These are phyloP conservation scores for Platanthera zijinensis DNA, from an alignment of 106 monocot genomes.

Conservation along the genomic window DNA sequence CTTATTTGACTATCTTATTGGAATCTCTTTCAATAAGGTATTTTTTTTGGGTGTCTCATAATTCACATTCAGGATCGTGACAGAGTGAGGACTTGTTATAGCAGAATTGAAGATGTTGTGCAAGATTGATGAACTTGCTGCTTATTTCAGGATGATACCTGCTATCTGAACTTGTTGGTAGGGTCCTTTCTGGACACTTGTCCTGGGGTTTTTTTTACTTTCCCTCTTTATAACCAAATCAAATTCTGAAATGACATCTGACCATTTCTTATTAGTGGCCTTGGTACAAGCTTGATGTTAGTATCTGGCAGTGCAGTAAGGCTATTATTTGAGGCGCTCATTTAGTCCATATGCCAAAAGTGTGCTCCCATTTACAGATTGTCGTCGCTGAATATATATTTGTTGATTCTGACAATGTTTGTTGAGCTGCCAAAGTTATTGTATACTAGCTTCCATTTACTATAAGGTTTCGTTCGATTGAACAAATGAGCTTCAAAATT, in stretches of 20 bases:
- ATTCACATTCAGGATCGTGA: constrained; percentile 77
- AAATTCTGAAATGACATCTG: constrained; percentile 18
- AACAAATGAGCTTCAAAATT: too few species aligned
- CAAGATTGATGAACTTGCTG: constrained; percentile 48
- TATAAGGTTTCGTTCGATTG: too few species aligned
- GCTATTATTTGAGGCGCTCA: too few species aligned
- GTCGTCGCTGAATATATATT: too few species aligned
- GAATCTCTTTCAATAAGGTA: constrained; percentile 90
- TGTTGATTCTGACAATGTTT: too few species aligned
- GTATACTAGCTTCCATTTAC: too few species aligned
- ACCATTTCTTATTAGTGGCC: constrained; percentile 12
- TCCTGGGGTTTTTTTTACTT: constrained; percentile 29
- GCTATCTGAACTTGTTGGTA: constrained; percentile 34
- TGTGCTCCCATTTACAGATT: too few species aligned
- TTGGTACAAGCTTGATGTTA: constrained; percentile 10
- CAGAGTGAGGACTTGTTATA: constrained; percentile 61
- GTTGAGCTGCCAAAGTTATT: too few species aligned
- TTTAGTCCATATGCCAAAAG: too few species aligned
- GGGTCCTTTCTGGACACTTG: constrained; percentile 40
- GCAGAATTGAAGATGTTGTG: constrained; percentile 57
- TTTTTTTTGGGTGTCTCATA: constrained; percentile 87
- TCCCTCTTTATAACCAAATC: constrained; percentile 26
- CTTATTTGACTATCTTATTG: constrained; percentile 66
- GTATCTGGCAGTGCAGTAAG: too few species aligned
- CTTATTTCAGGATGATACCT: constrained; percentile 46